Percentiles rank a stretch among this genome's conserved stretches.
Conservation (phyloP, 2,329 filamentous ascomycete genomes). For the Colletotrichum tabaci region DNA sequence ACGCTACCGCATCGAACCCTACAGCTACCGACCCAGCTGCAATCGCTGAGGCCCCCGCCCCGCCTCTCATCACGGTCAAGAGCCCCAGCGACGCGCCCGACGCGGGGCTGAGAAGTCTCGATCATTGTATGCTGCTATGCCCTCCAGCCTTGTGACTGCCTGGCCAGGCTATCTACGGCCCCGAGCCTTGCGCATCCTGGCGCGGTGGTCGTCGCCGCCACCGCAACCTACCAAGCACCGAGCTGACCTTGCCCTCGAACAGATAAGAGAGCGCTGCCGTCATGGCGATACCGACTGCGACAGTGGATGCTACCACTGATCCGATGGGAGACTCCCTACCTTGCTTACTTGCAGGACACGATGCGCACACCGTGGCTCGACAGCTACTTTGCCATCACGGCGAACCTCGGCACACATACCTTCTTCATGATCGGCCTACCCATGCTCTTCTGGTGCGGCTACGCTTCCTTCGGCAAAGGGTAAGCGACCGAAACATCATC, state of each 20-base stretch:
- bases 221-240: conserved; percentile 17
- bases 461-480: conserved; percentile 88
- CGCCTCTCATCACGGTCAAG: conserved; percentile 35
- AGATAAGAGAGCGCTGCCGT: conserved; percentile 88
- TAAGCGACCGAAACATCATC: conserved; percentile 62
- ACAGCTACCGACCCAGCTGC: conserved; percentile 13
- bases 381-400: conserved; percentile 96
- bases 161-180: not conserved
- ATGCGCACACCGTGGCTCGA: conserved; percentile 89
- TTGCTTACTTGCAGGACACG: conserved; percentile 86
- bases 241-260: conserved; percentile 30
- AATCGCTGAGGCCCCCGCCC: conserved; percentile 25
- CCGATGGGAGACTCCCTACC: conserved; percentile 94
- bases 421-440: conserved; percentile 98
- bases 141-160: conserved; percentile 15
- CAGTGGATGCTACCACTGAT: conserved; percentile 88
- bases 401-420: conserved; percentile 96
- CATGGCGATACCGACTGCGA: conserved; percentile 90
- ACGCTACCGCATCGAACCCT: conserved; percentile 20
- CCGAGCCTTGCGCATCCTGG: conserved; percentile 23
- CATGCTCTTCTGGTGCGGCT: conserved; percentile 96
- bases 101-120: conserved; percentile 84
- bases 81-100: conserved; percentile 57
- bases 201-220: not conserved
- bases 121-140: conserved; percentile 76